Conservation (phyloP, 2,329 filamentous ascomycete species). For the Colletotrichum tropicale region DNA sequence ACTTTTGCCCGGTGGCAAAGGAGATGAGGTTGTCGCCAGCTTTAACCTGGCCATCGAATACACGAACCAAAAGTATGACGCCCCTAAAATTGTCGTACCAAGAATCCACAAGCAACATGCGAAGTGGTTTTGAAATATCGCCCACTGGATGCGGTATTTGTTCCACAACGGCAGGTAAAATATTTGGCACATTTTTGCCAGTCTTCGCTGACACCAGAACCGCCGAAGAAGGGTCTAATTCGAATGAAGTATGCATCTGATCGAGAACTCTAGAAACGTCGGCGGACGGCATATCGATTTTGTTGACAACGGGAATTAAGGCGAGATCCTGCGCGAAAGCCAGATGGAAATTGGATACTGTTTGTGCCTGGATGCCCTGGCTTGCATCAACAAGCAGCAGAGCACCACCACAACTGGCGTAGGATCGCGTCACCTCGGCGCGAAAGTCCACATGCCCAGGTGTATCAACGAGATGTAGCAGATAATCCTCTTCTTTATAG, state of each 20-base stretch:
- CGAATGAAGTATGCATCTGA: slow-evolving; percentile 86
- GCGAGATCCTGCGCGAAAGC: slow-evolving; percentile 90
- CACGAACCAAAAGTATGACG: slow-evolving; percentile 85
- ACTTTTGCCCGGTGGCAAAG: slow-evolving; percentile 86
- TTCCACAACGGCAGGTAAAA: slow-evolving; percentile 86
- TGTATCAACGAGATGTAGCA: slow-evolving; percentile 94
- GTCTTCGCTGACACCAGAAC: slow-evolving; percentile 89
- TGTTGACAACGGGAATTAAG: slow-evolving; percentile 93
- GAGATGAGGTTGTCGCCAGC: slow-evolving; percentile 88
- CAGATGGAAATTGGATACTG: slow-evolving; percentile 97
- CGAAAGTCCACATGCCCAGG: slow-evolving; percentile 98
- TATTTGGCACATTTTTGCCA: slow-evolving; percentile 81
- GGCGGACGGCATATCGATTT: slow-evolving; percentile 90
- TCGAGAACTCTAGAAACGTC: slow-evolving; percentile 85
- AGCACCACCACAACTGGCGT: slow-evolving; percentile 94
- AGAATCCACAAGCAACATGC: slow-evolving; percentile 90
- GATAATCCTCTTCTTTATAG: slow-evolving; percentile 83
- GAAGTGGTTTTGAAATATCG: slow-evolving; percentile 73
- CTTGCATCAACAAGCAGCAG: slow-evolving; percentile 93
- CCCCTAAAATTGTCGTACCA: slow-evolving; percentile 98
- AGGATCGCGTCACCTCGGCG: slow-evolving; percentile 93
- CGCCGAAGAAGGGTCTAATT: slow-evolving; percentile 77
- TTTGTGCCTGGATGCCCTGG: slow-evolving; percentile 96
- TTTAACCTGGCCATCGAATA: slow-evolving; percentile 86
- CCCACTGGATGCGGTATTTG: slow-evolving; percentile 82